Evolutionary conservation across 176 grass and related monocot species (phyloP).

Genomic region (Canna indica): DNA sequence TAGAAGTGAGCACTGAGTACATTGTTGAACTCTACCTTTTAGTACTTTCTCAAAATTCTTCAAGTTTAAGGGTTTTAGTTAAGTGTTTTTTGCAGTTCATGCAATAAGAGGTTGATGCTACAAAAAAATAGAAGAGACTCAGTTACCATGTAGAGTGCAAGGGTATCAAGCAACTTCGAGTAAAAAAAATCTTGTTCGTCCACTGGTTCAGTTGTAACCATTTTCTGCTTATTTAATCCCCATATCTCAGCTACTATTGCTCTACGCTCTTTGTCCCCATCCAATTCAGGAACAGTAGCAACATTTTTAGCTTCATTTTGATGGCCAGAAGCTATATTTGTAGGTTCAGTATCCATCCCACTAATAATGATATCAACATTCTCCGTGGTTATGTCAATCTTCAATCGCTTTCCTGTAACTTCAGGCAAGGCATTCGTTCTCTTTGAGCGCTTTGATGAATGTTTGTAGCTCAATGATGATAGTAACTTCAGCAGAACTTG

Average conservation of each 20-base stretch:
- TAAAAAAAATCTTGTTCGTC: constrained; percentile 53
- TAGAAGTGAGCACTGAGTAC: neutral
- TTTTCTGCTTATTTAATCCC: constrained; percentile 48
- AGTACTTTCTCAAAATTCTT: neutral
- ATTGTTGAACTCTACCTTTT: no score
- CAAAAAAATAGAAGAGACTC: constrained; percentile 13
- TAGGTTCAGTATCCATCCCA: constrained; percentile 44
- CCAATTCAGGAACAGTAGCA: constrained; percentile 28
- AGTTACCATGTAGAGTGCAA: constrained; percentile 69
- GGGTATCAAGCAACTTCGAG: constrained; percentile 78
- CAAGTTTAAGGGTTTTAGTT: no score
- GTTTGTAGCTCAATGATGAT: constrained; percentile 46
- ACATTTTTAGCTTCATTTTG: constrained; percentile 20
- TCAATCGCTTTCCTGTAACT: constrained; percentile 56
- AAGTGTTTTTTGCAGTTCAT: neutral
- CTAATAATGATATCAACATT: constrained; percentile 57
- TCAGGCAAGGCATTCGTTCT: constrained; percentile 29
- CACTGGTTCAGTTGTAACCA: constrained; percentile 21
- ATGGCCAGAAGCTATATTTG: constrained; percentile 1
- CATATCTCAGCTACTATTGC: constrained; percentile 50
- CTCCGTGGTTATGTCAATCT: constrained; percentile 20
- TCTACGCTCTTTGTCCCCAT: constrained; percentile 22
- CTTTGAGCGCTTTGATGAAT: constrained; percentile 32
- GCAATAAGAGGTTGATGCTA: neutral
- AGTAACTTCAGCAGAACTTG: constrained; percentile 92